Evolutionary conservation across 2,329 filamentous ascomycete genomes (phyloP), one percentile per base, ranked within the genome.

Genomic region (Cercospora brassicicola): DNA sequence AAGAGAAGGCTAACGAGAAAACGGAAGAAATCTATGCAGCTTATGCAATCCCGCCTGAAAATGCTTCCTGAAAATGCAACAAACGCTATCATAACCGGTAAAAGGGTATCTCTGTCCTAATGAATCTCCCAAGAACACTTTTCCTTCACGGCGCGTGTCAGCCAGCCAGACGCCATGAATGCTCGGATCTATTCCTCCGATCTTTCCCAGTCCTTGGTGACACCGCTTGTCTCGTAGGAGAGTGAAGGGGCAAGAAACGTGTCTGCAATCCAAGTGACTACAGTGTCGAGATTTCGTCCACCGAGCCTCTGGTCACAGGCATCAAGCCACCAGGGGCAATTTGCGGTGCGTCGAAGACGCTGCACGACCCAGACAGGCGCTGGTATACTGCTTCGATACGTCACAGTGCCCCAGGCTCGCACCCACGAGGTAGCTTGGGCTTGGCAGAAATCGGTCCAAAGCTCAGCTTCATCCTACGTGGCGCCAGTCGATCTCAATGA

Each of bases 401-500:
- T 23, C 45, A 51, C 18, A 51, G 10, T 26, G 45, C 8, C 45
- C 20, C 45, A 23, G 45, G 45, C 45, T 23, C 45, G 45, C 20
- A 51, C 11, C 45, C 20, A 51, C 26, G 45, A 4, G 15, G 45
- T 23, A 51, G 18, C 20, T 15, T 26, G 18, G 9, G 13, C 10
- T 26, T 26, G 20, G 18, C 45, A 23, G 53, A 33, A 20, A 28
- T 28, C 30, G 9, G 53, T 57, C 2, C 13, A 8, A 30, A 57
- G 15, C 30, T 30, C 53, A 57, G 26, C 7, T 28, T 57, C 33
- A 62, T 68, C 67, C 69, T 23, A 30, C 62, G 55, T 68, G 68
- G 39, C 63, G 67, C 74, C 74, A 76, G 62, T 76, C 73, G 26
- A 76, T 55, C 67, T 76, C 74, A 45, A 76, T 71, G 20, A 76